Conservation (phyloP, 495 filamentous ascomycete species). For the Talaromyces proteolyticus region DNA sequence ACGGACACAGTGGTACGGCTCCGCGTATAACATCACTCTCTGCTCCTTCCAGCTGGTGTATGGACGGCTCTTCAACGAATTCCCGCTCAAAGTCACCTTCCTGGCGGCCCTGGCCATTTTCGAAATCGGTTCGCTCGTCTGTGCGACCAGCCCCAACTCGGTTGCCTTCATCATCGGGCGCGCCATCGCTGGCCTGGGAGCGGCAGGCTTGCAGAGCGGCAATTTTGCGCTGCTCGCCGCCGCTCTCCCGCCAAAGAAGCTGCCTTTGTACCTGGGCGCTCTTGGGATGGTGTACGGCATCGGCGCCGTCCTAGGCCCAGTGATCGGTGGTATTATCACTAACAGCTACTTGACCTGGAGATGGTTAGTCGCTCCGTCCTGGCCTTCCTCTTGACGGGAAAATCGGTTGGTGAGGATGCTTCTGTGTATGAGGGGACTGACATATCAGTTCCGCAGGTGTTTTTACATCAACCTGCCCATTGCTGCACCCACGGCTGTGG, state of each 20-base stretch:
- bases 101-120: constrained; percentile 57
- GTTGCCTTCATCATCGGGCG: constrained; percentile 61
- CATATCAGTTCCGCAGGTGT: constrained; percentile 61
- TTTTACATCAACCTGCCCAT: constrained; percentile 60
- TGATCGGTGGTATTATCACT: constrained; percentile 23
- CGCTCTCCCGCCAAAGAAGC: too few species aligned
- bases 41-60: constrained; percentile 10
- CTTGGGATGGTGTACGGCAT: too few species aligned
- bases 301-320: too few species aligned
- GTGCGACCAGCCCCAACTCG: constrained; percentile 56
- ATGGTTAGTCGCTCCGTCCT: too few species aligned
- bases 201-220: too few species aligned
- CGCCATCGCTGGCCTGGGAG: constrained; percentile 61
- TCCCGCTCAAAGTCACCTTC: constrained; percentile 38
- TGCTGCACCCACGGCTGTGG: constrained; percentile 1
- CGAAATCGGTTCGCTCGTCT: constrained; percentile 61
- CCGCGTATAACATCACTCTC: constrained; percentile 5
- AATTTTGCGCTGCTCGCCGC: too few species aligned
- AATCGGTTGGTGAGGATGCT: too few species aligned
- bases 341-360: too few species aligned
- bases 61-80: constrained; percentile 10
- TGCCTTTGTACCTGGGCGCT: too few species aligned
- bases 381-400: too few species aligned
- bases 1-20: constrained; percentile 26
- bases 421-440: too few species aligned